Percentiles rank a stretch among this genome's conserved stretches.
Evolutionary conservation across 164 flowering plant species (phyloP).

Genomic region (Magnolia changhungtana): DNA sequence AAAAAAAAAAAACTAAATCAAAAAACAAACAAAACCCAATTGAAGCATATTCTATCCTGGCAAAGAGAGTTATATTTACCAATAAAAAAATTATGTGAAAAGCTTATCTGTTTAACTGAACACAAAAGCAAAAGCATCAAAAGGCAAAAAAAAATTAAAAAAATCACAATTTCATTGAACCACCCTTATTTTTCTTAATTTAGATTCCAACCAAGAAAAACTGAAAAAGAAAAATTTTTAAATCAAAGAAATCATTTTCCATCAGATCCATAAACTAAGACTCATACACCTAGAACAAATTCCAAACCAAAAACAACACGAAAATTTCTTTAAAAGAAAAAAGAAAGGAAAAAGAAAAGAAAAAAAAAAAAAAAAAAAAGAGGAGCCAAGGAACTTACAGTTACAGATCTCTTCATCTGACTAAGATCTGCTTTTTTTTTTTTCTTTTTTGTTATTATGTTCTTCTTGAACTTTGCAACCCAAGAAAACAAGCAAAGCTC

Average conservation of each 20-base stretch:
- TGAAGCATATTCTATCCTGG: not conserved
- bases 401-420: constrained; percentile 50
- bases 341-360: not conserved
- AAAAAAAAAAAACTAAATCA: not conserved
- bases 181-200: too few species aligned
- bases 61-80: not conserved
- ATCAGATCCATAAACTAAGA: not conserved
- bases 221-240: too few species aligned
- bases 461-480: constrained; percentile 6
- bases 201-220: too few species aligned
- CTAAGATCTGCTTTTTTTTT: constrained; percentile 35
- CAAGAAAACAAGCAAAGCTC: constrained; percentile 8
- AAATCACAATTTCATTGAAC: too few species aligned
- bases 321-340: too few species aligned
- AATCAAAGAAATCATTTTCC: not conserved
- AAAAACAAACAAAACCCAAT: not conserved
- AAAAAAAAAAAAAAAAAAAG: too few species aligned
- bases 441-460: too few species aligned
- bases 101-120: not conserved
- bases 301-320: too few species aligned
- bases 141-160: not conserved
- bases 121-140: not conserved
- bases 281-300: too few species aligned
- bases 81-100: not conserved
- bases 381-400: constrained; percentile 33